These are phyloP conservation scores for Chaetomium sp. DNA, from an alignment of 2,329 filamentous ascomycete species.

Conservation along the genomic window DNA sequence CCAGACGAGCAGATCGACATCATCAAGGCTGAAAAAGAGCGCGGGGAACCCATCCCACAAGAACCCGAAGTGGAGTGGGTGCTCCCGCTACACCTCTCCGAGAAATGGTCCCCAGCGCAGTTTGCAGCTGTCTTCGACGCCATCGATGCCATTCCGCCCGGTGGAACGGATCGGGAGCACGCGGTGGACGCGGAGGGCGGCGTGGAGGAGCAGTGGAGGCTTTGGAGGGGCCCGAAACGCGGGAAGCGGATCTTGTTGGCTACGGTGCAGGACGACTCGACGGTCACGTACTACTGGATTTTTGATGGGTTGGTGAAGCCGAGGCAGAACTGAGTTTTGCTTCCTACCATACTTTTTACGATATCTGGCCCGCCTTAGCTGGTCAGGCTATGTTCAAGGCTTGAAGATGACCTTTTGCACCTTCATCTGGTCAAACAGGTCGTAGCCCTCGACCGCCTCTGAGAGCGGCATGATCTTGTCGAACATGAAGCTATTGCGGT, in stretches of 20 bases:
- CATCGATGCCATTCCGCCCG: constrained; percentile 40
- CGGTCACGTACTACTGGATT: constrained; percentile 76
- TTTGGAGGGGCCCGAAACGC: constrained; percentile 40
- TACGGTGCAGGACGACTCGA: constrained; percentile 72
- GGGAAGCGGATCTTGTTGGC: constrained; percentile 68
- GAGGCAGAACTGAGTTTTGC: constrained; percentile 59
- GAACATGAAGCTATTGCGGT: constrained; percentile 59
- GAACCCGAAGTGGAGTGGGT: constrained; percentile 67
- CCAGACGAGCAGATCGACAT: constrained; percentile 75
- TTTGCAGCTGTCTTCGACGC: constrained; percentile 67
- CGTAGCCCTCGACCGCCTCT: constrained; percentile 61
- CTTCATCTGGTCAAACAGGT: constrained; percentile 66
- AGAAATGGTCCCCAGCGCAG: constrained; percentile 62
- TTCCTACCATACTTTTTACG: neutral
- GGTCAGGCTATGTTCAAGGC: constrained; percentile 29
- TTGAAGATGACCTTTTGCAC: constrained; percentile 69
- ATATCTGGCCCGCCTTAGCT: too few species aligned
- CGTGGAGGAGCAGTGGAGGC: constrained; percentile 28
- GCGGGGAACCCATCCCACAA: constrained; percentile 40
- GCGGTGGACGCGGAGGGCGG: constrained; percentile 16
- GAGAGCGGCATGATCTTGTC: constrained; percentile 66
- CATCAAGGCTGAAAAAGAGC: constrained; percentile 52
- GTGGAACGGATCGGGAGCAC: constrained; percentile 11
- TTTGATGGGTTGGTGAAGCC: constrained; percentile 86
- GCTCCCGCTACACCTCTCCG: constrained; percentile 62